Base-by-base conservation (phyloP, 129 eudicot species). In the Gnaphalium uliginosum region DNA sequence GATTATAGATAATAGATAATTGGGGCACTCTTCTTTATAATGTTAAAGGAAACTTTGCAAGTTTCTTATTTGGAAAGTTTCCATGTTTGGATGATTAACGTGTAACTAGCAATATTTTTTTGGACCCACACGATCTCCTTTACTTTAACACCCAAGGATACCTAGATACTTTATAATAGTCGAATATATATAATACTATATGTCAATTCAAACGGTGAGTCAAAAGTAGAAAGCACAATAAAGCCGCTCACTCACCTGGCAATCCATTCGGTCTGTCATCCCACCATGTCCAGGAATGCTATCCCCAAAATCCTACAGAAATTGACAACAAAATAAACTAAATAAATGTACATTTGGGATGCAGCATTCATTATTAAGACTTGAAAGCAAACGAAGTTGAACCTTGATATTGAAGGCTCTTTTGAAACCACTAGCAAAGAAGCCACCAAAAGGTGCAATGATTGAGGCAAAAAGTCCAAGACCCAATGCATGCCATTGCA, bases 271-370 rank as follows among this genome's bases (percentile, higher is more conserved):
- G 76, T 90, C 98, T 23, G 98, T 93, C 73, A 93, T 93, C 39
- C 96, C 98, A 72, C 98, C 98, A 65, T 90, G 98, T 35, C 98
- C 98, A 76, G 98, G 98, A 82, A 93, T 93, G 66, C 98, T 93
- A 76, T 93, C 98, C 67, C 96, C 95, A 75, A 93, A 93, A 85
- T 93, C 98, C 98, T 93, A 85, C 46, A 78, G 21, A 14, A 66
- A 37, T 7, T 22, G 39, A 53, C 25, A 37, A 43, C 19, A 33
- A 54, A 65, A 50, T 11, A 15, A 46, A 17, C n/a, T 56, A 77
- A 56, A 18, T 67, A 39, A 13, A n/a, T 53, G 6, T n/a, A 21
- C 4, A 6, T 25, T 51, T 65, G 66, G 15, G n/a, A 74, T 69
- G 25, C 23, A n/a, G 23, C 22, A 53, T 69, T 21, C 13, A 19